Percentiles rank a stretch among this genome's conserved stretches.
These are phyloP conservation scores for Thielaviopsis musarum DNA, from an alignment of 2,329 filamentous ascomycete genomes.

Conservation along the genomic window DNA sequence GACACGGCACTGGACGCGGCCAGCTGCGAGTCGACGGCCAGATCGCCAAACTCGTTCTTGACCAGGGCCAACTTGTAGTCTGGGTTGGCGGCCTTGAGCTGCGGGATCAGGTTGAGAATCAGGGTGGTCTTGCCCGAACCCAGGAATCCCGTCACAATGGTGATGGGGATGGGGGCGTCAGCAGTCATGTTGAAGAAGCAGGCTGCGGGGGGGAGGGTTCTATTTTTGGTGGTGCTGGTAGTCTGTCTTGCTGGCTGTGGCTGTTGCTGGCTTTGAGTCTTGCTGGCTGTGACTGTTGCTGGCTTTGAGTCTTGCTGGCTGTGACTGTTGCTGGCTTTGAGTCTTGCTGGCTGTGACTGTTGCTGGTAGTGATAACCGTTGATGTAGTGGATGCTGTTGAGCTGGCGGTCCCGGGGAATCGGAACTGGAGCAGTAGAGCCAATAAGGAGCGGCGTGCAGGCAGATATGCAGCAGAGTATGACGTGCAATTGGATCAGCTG, in stretches of 20 bases:
- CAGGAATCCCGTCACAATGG: slow-evolving; percentile 89
- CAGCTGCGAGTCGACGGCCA: slow-evolving; percentile 85
- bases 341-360: no score
- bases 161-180: slow-evolving; percentile 61
- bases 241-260: neutral
- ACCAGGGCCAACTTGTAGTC: slow-evolving; percentile 79
- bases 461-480: neutral
- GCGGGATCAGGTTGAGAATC: slow-evolving; percentile 82
- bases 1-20: slow-evolving; percentile 69
- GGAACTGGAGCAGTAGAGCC: neutral
- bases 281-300: neutral
- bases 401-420: slow-evolving; percentile 4
- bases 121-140: slow-evolving; percentile 94
- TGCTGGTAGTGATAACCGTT: neutral
- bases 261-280: no score
- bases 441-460: neutral
- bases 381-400: neutral
- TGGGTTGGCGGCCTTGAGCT: slow-evolving; percentile 57
- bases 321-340: neutral
- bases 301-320: neutral
- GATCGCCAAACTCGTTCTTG: slow-evolving; percentile 95
- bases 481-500: neutral
- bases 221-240: neutral
- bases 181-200: neutral
- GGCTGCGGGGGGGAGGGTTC: neutral